Conservation (phyloP, 768 basidiomycete genomes). For the Tulasnella sp. region DNA sequence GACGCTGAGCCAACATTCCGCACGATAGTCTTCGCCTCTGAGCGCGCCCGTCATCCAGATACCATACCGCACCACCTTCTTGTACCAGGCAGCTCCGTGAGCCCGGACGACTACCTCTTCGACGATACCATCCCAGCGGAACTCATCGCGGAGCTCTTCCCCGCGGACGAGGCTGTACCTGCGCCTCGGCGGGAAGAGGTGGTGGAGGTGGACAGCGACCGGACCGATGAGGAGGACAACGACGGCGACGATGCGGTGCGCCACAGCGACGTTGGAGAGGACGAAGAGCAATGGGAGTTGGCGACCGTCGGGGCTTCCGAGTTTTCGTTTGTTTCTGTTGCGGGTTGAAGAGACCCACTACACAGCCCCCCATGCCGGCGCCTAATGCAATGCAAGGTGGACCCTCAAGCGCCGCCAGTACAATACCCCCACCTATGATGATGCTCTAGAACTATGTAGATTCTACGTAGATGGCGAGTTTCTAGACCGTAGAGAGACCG, state of each 20-base stretch:
- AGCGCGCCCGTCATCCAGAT: background rate
- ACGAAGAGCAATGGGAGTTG: background rate
- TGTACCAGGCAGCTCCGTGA: background rate
- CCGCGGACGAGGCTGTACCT: background rate
- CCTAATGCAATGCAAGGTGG: background rate
- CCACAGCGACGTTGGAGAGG: background rate
- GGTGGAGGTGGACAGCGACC: background rate
- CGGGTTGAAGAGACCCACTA: background rate
- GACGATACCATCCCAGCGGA: background rate
- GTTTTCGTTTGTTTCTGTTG: background rate
- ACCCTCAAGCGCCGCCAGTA: background rate
- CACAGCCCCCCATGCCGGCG: background rate
- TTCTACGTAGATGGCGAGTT: too few species aligned
- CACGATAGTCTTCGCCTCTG: background rate
- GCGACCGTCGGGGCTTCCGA: background rate
- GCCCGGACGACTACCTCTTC: background rate
- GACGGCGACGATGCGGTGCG: background rate
- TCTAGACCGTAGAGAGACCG: too few species aligned
- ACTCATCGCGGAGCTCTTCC: background rate
- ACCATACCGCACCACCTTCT: background rate
- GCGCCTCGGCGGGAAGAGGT: background rate
- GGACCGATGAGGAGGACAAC: background rate
- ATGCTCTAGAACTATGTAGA: too few species aligned
- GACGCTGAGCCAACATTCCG: background rate
- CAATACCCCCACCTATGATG: too few species aligned